Evolutionary conservation across 495 filamentous ascomycete genomes (phyloP), one percentile per base, ranked within the genome.

Genomic region (Penicillium pulvis): DNA sequence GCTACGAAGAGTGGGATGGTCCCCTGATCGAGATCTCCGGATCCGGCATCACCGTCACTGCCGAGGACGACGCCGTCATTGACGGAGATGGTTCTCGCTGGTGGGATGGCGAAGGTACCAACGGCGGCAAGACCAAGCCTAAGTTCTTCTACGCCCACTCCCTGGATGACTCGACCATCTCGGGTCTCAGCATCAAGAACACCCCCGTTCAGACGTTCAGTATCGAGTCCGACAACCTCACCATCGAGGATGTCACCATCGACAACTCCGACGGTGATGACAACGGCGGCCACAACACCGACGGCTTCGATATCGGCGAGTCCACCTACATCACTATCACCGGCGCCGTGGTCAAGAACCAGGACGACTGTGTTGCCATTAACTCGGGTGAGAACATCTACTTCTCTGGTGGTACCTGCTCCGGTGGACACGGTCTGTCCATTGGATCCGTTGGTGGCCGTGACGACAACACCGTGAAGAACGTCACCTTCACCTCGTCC

Each of bases 351-450:
- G 78, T 87, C 5, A 76, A 82, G 53, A 88, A 84, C 62, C 86
- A 89, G 65, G 85, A 88, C 59, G 86, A 89, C 63, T 89, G 86
- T 61, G 65, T 88, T 11, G 86, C 86, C 7, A 64, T 89, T 56
- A 89, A 87, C 65, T 82, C 64, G 33, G 64, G 64, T 41, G 58
- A 71, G 72, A 72, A 76, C 49, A 81, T 84, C 55, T 74, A 68
- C 16, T 81, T 83, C 68, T 73, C 71, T 9, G 71, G 73, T 8
- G 78, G 77, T 23, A 63, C 65, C 23, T 78, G 79, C 68, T 78
- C 75, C 12, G 84, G 84, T 9, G 83, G 83, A 4, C 84, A 87
- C 60, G 84, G 84, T 6, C 66, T 87, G 5, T 83, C 79, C 46
- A 86, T 88, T 48, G 85, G 85, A 5, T 83, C 77, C 19, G 84